Conservation (phyloP, 208 protist genomes). For the Zelonia costaricensis region DNA sequence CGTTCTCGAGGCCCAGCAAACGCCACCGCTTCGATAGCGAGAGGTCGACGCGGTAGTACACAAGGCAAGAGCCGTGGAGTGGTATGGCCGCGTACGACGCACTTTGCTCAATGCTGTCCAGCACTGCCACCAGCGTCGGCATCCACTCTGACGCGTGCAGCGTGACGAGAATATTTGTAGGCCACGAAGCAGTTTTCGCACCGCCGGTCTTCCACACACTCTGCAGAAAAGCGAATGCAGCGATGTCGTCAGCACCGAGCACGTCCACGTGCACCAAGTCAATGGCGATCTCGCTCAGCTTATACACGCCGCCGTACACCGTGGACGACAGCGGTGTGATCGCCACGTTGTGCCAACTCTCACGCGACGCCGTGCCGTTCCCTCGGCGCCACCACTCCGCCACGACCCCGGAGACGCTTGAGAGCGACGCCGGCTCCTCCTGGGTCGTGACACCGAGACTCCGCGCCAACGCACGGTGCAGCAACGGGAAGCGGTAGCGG, state of each 20-base stretch:
- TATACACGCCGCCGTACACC: not conserved
- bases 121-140: not conserved
- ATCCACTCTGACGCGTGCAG: conserved; percentile 35
- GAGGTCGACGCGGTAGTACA: not conserved
- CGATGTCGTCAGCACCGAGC: conserved; percentile 24
- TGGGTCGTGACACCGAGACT: no score
- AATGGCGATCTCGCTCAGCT: conserved; percentile 18
- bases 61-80: conserved; percentile 4
- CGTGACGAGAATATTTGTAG: conserved; percentile 30
- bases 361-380: not conserved
- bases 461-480: not conserved
- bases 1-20: not conserved
- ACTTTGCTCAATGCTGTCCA: conserved; percentile 12
- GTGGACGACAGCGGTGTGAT: conserved; percentile 5
- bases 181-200: not conserved
- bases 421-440: not conserved
- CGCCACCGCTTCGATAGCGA: not conserved
- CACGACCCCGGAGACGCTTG: not conserved
- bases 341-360: not conserved
- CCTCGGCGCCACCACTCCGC: conserved; percentile 8
- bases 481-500: not conserved
- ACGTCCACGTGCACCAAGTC: conserved; percentile 48
- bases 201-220: not conserved
- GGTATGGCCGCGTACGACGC: conserved; percentile 14
- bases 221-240: conserved; percentile 24